A percentile compares a stretch with the other conserved stretches of the same genome.
Conservation (phyloP, 2,329 filamentous ascomycete species). For the Phoma herbarum region DNA sequence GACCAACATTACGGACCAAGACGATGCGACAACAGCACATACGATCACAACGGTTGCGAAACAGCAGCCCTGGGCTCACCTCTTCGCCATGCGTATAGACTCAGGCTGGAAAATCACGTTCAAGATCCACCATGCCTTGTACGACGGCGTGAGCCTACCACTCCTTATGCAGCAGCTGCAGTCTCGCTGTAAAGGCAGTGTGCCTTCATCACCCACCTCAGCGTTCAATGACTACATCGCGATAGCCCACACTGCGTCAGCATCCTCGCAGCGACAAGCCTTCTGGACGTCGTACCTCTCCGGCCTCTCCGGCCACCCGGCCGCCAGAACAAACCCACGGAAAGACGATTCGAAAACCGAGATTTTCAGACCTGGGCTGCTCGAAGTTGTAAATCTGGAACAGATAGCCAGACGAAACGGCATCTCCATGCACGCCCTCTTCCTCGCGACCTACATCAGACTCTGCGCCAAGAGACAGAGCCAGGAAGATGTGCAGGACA, state of each 20-base stretch:
- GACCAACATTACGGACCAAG: constrained; percentile 31
- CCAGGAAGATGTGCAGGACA: no score
- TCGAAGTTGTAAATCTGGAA: constrained; percentile 56
- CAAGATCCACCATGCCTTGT: constrained; percentile 83
- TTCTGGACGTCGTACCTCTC: constrained; percentile 63
- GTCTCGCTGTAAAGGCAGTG: constrained; percentile 50
- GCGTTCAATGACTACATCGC: constrained; percentile 57
- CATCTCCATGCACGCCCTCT: constrained; percentile 74
- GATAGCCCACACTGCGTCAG: constrained; percentile 2
- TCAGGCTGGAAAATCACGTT: constrained; percentile 52
- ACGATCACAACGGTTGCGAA: background rate
- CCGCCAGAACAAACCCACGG: constrained; percentile 36
- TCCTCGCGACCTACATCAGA: constrained; percentile 76
- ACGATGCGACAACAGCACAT: constrained; percentile 16
- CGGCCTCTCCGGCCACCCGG: constrained; percentile 16
- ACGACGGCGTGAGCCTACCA: constrained; percentile 83
- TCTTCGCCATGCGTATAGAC: constrained; percentile 47
- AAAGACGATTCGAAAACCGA: constrained; percentile 46
- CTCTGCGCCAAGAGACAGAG: constrained; percentile 51
- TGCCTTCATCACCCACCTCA: constrained; percentile 25
- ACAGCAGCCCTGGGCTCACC: constrained; percentile 46
- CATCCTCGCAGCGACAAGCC: constrained; percentile 40
- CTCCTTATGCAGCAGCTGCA: constrained; percentile 66
- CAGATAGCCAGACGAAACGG: constrained; percentile 58
- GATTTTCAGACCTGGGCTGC: constrained; percentile 60